Evolutionary conservation across 371 early-diverging fungal species (phyloP), one percentile per base, ranked within the genome.

Genomic region (Mucor irregularis): DNA sequence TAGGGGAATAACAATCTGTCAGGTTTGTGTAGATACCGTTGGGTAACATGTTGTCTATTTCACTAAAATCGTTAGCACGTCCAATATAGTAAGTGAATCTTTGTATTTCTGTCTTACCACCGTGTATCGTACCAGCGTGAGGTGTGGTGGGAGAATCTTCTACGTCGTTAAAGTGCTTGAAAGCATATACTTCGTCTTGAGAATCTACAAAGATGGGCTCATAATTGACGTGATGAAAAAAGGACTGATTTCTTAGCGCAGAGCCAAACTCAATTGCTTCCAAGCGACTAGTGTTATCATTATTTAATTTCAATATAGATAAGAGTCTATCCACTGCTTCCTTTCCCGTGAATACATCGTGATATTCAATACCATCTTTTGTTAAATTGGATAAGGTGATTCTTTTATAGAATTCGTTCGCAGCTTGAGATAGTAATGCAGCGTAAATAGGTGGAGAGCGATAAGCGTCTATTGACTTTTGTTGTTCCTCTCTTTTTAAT

Each of bases 361-460:
- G 82, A 62, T 94, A 88, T 64, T 91, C 90, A 25, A 94, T 79
- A 10, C 79, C 78, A 58, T 94, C 87, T 58, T 89, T 90, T 24
- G 70, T 70, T 19, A 88, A 13, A 72, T 51, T 5, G 68, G 62
- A 25, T 64, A 70, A 30, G 88, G 40, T 4, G n/a, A 52, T 59
- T 19, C 74, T 59, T 35, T 63, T 72, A 39, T 81, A 74, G 64
- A 95, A 90, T 14, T 87, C 84, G 26, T 68, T 68, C 2, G 92
- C 92, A 2, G 93, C 88, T 43, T 83, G 65, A 6, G 91, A 90
- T 21, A 94, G 81, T 53, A 93, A 65, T 1, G 93, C 93, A 2
- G 34, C 48, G 38, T 38, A 35, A 24, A 25, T 25, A 16, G 38
- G 49, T 24, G 46, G 39, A 16, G 51, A 48, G 11, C 62, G 61